Base-by-base conservation (phyloP, 139 green algal species). In the Volvox reticuliferus region DNA sequence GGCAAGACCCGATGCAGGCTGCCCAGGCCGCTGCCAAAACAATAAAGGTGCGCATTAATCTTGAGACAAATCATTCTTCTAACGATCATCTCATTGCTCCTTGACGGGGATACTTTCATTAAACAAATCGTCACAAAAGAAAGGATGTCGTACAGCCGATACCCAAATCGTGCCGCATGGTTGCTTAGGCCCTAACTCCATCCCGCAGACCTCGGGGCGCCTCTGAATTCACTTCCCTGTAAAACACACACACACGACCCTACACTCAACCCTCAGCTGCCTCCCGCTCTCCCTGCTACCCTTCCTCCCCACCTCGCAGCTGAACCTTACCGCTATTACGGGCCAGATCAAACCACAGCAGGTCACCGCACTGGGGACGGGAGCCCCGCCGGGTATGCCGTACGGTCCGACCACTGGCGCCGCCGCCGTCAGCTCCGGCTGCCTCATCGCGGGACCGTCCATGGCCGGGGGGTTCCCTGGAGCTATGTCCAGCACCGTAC, bases 331-430 rank as follows among this genome's bases (percentile, higher is more conserved):
- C 19, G 85, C 85, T 24, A 82, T 89, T 36, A 82, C 81, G 6
- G 28, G 24, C 28, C 85, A 71, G 28, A 55, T 89, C n/a, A 89
- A 89, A 68, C 85, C 85, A 22, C 85, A 82, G 69, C 85, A 89
- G 44, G 68, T 0, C 85, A 30, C 44, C 1, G 69, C 85, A 19
- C 68, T 89, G 84, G 36, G 35, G 26, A 65, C 16, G 81, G 62
- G 12, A 24, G 81, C 61, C 12, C 50, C 20, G 55, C 13, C 55
- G 30, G 62, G 44, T 55, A 55, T 55, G 44, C 9, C 44, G 44
- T 55, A 55, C 44, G 44, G 44, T 55, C 5, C 44, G 44, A 55
- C 44, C 5, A 9, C 44, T 55, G 5, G 24, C 62, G 61, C 6
- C 82, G 65, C 82, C 16, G 62, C 82, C 30, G 44, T 55, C 44